These are phyloP conservation scores for Fusarium sp. DNA, from an alignment of 2,329 filamentous ascomycete species.

Conservation along the genomic window DNA sequence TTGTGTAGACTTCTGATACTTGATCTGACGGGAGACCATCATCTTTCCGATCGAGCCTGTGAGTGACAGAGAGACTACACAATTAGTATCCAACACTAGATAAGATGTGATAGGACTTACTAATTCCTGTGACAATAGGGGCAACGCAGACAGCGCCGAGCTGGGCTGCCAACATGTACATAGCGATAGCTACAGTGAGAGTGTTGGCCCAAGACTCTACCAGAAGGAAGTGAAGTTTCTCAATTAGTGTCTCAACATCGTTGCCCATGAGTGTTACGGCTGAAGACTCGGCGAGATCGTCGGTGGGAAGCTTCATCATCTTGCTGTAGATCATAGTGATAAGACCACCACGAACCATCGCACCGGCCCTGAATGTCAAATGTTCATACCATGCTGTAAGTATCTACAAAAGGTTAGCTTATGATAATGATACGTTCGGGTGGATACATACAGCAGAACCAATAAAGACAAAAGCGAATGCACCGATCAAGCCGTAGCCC, in stretches of 20 bases:
- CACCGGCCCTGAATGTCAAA: constrained; percentile 45
- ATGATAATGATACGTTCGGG: fast-evolving
- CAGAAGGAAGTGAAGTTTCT: constrained; percentile 44
- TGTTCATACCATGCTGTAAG: constrained; percentile 51
- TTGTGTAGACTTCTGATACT: constrained; percentile 50
- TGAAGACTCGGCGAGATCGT: constrained; percentile 45
- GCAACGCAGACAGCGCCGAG: constrained; percentile 50
- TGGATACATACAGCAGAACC: constrained; percentile 43
- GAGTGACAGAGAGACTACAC: constrained; percentile 38
- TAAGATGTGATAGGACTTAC: constrained; percentile 30
- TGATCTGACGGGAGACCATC: constrained; percentile 46
- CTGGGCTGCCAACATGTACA: constrained; percentile 48
- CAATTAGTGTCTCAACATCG: constrained; percentile 47
- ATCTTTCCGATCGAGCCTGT: constrained; percentile 41
- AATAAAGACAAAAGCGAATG: constrained; percentile 49
- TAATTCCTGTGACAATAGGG: constrained; percentile 47
- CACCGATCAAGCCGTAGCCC: constrained; percentile 49
- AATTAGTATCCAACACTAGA: background rate
- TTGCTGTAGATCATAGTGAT: constrained; percentile 49
- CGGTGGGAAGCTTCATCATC: constrained; percentile 44
- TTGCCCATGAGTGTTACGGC: constrained; percentile 49
- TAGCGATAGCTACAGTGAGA: constrained; percentile 47
- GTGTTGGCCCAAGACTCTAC: constrained; percentile 49
- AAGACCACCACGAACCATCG: constrained; percentile 48
- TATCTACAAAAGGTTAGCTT: background rate